Percentiles rank a stretch among this genome's conserved stretches.
These are phyloP conservation scores for Gossypium laxum DNA, from an alignment of 441 rosid genomes.

Conservation along the genomic window DNA sequence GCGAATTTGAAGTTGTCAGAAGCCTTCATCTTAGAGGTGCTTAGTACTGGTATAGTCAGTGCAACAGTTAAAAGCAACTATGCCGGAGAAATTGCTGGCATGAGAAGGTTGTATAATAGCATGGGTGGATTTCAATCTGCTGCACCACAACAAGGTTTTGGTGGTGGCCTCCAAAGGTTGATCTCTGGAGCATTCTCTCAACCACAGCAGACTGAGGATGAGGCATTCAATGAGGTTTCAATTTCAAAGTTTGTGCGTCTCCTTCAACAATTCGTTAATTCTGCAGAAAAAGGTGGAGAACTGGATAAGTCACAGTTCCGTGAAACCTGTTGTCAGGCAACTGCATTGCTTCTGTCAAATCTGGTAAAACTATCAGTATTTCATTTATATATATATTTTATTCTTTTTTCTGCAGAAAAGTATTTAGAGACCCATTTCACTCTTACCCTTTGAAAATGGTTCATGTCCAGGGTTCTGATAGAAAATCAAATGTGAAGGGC, in stretches of 20 bases:
- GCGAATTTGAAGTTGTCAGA: constrained; percentile 76
- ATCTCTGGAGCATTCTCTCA: constrained; percentile 88
- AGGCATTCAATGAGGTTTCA: constrained; percentile 78
- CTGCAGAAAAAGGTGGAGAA: constrained; percentile 81
- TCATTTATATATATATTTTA: neutral
- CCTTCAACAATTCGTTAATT: constrained; percentile 84
- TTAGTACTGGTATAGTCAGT: constrained; percentile 84
- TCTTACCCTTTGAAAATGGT: constrained; percentile 15
- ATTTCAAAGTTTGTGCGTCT: constrained; percentile 70
- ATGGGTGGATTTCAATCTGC: constrained; percentile 84
- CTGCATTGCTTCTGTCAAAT: constrained; percentile 85
- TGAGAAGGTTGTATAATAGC: constrained; percentile 90
- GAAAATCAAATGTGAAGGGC: constrained; percentile 74
- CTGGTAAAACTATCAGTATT: constrained; percentile 43
- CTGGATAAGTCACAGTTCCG: constrained; percentile 80
- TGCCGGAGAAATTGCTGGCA: constrained; percentile 98
- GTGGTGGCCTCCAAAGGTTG: constrained; percentile 73
- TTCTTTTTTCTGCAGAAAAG: neutral
- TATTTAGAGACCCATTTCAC: neutral
- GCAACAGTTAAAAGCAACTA: constrained; percentile 92
- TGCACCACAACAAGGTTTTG: constrained; percentile 43
- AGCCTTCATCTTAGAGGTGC: constrained; percentile 88
- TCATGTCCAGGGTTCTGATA: constrained; percentile 48
- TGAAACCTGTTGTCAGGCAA: constrained; percentile 86
- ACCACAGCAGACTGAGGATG: constrained; percentile 58